These are phyloP conservation scores for Olyra latifolia DNA, from an alignment of 176 grass and related monocot genomes.

Conservation along the genomic window DNA sequence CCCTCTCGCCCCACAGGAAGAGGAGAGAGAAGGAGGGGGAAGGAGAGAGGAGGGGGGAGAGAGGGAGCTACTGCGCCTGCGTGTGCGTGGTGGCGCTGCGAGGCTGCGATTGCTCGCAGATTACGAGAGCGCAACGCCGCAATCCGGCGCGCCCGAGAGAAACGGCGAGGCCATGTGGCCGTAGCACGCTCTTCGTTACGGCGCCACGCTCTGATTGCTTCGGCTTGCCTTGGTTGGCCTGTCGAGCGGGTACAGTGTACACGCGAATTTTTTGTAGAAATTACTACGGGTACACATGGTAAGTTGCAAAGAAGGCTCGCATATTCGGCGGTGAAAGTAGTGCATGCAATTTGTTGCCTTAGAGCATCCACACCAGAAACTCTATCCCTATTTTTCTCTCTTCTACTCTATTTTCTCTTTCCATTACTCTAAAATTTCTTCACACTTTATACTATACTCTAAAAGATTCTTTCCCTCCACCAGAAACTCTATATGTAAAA, in stretches of 20 bases:
- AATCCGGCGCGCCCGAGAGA: background rate
- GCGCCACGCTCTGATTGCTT: background rate
- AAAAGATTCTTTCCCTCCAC: too few relatives aligned
- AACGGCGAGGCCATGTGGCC: background rate
- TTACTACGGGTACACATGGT: background rate
- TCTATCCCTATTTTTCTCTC: too few relatives aligned
- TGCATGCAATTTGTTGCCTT: background rate
- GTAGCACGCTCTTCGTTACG: background rate
- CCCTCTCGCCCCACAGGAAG: constrained; percentile 1
- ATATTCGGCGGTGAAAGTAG: background rate
- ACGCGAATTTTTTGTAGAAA: background rate
- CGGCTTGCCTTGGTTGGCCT: background rate
- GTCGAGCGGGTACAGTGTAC: background rate
- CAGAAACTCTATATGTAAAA: too few relatives aligned
- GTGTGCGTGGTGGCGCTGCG: background rate
- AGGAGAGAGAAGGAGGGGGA: background rate
- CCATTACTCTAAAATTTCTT: too few relatives aligned
- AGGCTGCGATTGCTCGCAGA: constrained; percentile 11
- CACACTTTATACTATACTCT: too few relatives aligned
- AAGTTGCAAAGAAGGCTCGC: too few relatives aligned
- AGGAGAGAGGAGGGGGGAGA: background rate
- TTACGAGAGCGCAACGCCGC: constrained; percentile 19
- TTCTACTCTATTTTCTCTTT: too few relatives aligned
- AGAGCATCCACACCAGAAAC: too few relatives aligned
- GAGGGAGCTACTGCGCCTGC: background rate